These are phyloP conservation scores for Talaromyces sp. DNA, from an alignment of 2,329 filamentous ascomycete genomes.

Conservation along the genomic window DNA sequence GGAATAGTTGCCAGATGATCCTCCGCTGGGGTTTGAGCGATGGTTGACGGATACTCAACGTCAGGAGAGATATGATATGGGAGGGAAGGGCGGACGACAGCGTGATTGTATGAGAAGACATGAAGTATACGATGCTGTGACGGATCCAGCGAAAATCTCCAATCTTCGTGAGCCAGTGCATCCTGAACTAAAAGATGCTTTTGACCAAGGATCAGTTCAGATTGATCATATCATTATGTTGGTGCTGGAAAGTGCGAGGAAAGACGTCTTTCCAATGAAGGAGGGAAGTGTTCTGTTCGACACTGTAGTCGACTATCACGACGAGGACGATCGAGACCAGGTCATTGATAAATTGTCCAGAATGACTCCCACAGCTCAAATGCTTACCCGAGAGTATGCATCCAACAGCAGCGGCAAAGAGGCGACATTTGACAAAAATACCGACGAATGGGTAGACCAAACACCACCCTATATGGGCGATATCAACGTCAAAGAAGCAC, in stretches of 20 bases:
- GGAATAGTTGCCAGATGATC: slow-evolving; percentile 33
- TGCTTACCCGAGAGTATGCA: slow-evolving; percentile 39
- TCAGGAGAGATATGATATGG: slow-evolving; percentile 7
- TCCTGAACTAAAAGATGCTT: slow-evolving; percentile 30
- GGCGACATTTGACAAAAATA: slow-evolving; percentile 24
- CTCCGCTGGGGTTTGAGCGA: slow-evolving; percentile 33
- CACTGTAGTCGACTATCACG: slow-evolving; percentile 32
- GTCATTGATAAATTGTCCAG: slow-evolving; percentile 31
- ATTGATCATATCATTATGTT: slow-evolving; percentile 43
- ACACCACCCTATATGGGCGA: slow-evolving; percentile 31
- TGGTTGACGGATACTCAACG: slow-evolving; percentile 28
- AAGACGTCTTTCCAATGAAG: slow-evolving; percentile 43
- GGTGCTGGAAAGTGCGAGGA: slow-evolving; percentile 43
- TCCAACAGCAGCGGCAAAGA: slow-evolving; percentile 31
- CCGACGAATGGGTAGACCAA: slow-evolving; percentile 26
- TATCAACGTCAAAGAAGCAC: slow-evolving; percentile 38
- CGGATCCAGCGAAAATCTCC: slow-evolving; percentile 40
- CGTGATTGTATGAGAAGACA: slow-evolving; percentile 8
- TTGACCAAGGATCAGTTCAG: slow-evolving; percentile 31
- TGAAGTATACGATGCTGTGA: slow-evolving; percentile 32
- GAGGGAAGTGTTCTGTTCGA: slow-evolving; percentile 37
- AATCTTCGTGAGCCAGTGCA: slow-evolving; percentile 37
- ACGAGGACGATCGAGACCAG: slow-evolving; percentile 24
- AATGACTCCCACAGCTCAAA: slow-evolving; percentile 34
- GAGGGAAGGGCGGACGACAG: neutral